Base-by-base conservation (phyloP, 2,329 filamentous ascomycete genomes). In the Neofusicoccum cordaticola region DNA sequence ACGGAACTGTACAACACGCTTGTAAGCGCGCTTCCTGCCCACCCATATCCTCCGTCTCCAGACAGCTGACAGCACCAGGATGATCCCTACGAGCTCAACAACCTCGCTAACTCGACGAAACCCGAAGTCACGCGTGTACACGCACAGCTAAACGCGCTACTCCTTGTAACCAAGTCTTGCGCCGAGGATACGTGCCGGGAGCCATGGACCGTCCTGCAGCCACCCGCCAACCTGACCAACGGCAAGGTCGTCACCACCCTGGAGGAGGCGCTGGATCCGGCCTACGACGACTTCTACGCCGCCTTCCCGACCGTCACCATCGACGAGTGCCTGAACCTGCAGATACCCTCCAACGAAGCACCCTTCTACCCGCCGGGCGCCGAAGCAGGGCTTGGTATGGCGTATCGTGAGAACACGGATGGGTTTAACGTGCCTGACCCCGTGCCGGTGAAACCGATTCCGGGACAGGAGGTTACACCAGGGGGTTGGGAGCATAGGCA, bases 1-100 rank as follows among this genome's bases (percentile, higher is more conserved):
- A 68, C 66, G n/a, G 73, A 77, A 67, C 68, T 76, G 8, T 76
- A 76, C 67, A 69, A 74, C 66, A 75, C 72, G 4, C 57, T 4
- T 50, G 68, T 57, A 11, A n/a, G 31, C 3, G 4, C 15, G 15
- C 27, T 12, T 4, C 15, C 50, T 1, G 37, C 9, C 31, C 48
- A 8, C 8, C 11, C 31, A 8, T 8, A 22, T n/a, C 19, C n/a
- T 11, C 3, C 19, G 15, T 11, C 13, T 4, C 27, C 47, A 8
- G 7, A 17, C 4, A 19, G 12, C 27, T 31, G 27, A 31, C 27
- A 31, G 4, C 27, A 31, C 4, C 48, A 52, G 50, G n/a, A 34
- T 22, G 52, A 57, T 17, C 50, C 50, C 34, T 35, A 52, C 50
- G 50, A 52, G 34, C 50, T 52, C 50, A 35, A 13, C 15, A 52